phyloP scores from a whole-genome alignment of 2,329 filamentous ascomycete genomes.

The Lachnellula cervina region DNA sequence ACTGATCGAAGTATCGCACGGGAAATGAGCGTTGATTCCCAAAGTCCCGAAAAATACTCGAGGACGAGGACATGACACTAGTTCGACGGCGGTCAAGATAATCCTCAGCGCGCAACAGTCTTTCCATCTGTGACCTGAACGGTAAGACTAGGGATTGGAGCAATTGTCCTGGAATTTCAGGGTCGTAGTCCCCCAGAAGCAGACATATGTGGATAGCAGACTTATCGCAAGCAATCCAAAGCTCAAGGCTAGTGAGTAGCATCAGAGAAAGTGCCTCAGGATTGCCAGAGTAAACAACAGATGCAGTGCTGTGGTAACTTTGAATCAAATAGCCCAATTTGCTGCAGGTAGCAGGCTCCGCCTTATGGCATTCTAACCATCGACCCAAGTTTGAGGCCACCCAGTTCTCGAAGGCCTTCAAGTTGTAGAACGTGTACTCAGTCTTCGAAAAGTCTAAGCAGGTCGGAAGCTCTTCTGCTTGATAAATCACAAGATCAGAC shows the following conservation, averaged over 20 bases:
- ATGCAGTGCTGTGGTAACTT: slow-evolving; percentile 32
- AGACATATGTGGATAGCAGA: slow-evolving; percentile 35
- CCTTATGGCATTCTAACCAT: slow-evolving; percentile 35
- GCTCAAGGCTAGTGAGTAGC: slow-evolving; percentile 49
- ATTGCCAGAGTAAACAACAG: slow-evolving; percentile 33
- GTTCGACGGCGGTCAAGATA: slow-evolving; percentile 35
- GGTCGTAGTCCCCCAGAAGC: slow-evolving; percentile 42
- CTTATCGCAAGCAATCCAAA: slow-evolving; percentile 54
- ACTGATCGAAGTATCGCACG: slow-evolving; percentile 44
- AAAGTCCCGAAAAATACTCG: slow-evolving; percentile 34
- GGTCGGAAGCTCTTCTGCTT: slow-evolving; percentile 1
- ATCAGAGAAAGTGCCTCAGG: slow-evolving; percentile 48
- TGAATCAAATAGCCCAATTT: slow-evolving; percentile 30
- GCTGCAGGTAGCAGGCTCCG: slow-evolving; percentile 25
- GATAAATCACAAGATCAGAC: neutral
- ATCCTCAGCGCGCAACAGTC: slow-evolving; percentile 40
- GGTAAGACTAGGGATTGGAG: slow-evolving; percentile 43
- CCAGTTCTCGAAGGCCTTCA: slow-evolving; percentile 46
- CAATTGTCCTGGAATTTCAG: slow-evolving; percentile 36
- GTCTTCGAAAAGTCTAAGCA: neutral
- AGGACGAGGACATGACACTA: slow-evolving; percentile 14
- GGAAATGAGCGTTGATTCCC: slow-evolving; percentile 37
- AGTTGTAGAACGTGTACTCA: slow-evolving; percentile 4
- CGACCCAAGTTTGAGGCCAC: slow-evolving; percentile 34
- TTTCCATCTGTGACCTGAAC: slow-evolving; percentile 35